Evolutionary conservation across 352 stramenopile genomes (phyloP).

Genomic region (Achlya hypogyna): DNA sequence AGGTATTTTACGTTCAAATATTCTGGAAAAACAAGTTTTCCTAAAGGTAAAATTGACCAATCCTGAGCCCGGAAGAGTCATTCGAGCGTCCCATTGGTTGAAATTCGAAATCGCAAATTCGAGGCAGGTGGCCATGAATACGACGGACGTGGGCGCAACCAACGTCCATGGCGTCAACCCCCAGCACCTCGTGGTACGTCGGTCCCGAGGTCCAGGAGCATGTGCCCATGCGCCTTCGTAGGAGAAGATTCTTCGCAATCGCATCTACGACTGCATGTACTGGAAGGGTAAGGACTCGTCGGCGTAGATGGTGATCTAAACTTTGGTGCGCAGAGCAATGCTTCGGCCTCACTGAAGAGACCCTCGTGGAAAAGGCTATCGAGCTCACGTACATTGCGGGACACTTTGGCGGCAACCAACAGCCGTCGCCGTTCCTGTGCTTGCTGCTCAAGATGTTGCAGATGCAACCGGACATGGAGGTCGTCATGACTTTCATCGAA

Average conservation of each 20-base stretch:
- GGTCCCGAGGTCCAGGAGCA: no score
- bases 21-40: no score
- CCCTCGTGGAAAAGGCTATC: conserved; percentile 94
- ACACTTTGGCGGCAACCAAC: conserved; percentile 91
- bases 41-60: no score
- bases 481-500: conserved; percentile 90
- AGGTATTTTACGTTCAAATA: no score
- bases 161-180: conserved; percentile 95
- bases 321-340: conserved; percentile 70
- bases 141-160: conserved; percentile 85
- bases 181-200: conserved; percentile 87
- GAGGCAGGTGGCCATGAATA: no score
- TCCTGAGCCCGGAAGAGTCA: no score
- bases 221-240: background rate
- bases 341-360: conserved; percentile 94
- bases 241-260: conserved; percentile 97
- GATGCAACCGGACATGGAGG: conserved; percentile 93
- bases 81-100: no score
- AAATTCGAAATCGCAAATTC: no score
- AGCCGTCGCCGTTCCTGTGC: conserved; percentile 97
- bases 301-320: background rate
- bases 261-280: conserved; percentile 92
- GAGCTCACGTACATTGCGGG: conserved; percentile 89
- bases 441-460: conserved; percentile 98
- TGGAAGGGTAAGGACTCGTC: conserved; percentile 79